phyloP scores from a whole-genome alignment of 148 eudicot species.

The Suaeda aralocaspica region DNA sequence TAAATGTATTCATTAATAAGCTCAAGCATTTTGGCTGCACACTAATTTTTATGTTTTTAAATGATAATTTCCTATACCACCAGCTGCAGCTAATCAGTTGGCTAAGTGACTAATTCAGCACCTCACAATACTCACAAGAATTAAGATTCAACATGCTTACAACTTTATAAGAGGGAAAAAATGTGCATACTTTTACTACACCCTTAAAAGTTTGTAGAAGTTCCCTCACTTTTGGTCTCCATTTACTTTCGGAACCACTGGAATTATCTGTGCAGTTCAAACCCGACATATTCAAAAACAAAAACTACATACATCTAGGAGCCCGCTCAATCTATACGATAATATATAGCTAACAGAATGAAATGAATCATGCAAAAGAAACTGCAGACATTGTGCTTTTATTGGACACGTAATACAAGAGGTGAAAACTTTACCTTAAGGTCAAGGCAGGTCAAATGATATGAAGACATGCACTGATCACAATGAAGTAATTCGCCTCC shows the following conservation, averaged over 20 bases:
- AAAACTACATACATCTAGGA: not conserved
- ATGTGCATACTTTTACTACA: not conserved
- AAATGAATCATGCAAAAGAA: not conserved
- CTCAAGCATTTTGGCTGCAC: not conserved
- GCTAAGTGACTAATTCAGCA: not conserved
- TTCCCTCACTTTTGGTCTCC: too few relatives aligned
- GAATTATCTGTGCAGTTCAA: not conserved
- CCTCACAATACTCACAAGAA: not conserved
- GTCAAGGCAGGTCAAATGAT: slow-evolving; percentile 37
- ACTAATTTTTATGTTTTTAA: too few relatives aligned
- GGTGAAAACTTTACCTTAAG: slow-evolving; percentile 30
- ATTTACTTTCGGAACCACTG: too few relatives aligned
- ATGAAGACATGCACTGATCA: slow-evolving; percentile 45
- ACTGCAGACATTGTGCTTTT: not conserved
- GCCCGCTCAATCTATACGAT: not conserved
- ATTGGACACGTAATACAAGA: slow-evolving; percentile 3
- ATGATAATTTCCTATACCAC: not conserved
- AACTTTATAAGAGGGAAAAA: too few relatives aligned
- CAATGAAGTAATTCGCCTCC: slow-evolving; percentile 45
- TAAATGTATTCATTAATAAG: not conserved
- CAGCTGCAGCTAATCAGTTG: not conserved
- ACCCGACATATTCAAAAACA: not conserved
- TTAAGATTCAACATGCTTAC: not conserved
- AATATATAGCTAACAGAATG: not conserved
- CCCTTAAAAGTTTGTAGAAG: too few relatives aligned